A percentile compares a stretch with the other conserved stretches of the same genome.
These are phyloP conservation scores for Diaporthe sp. DNA, from an alignment of 2,329 filamentous ascomycete genomes.

Conservation along the genomic window DNA sequence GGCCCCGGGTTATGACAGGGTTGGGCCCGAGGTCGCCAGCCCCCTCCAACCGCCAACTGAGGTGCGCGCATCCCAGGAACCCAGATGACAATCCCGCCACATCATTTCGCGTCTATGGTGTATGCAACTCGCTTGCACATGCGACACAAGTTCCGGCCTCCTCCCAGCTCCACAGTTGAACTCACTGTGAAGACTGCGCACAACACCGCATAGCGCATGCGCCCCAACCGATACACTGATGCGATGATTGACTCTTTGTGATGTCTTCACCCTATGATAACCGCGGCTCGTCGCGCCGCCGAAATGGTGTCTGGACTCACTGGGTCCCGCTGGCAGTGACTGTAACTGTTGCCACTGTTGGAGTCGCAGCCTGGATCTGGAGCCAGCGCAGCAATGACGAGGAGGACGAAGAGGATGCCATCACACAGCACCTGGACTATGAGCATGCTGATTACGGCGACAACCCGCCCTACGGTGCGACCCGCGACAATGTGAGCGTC, in stretches of 20 bases:
- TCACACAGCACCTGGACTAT: slow-evolving; percentile 65
- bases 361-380: slow-evolving; percentile 93
- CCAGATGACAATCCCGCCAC: slow-evolving; percentile 24
- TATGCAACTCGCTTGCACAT: slow-evolving; percentile 11
- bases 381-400: slow-evolving; percentile 82
- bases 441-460: slow-evolving; percentile 62
- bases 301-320: slow-evolving; percentile 78
- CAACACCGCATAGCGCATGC: slow-evolving; percentile 10
- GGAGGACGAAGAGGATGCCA: slow-evolving; percentile 68
- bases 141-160: not conserved
- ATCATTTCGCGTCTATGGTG: slow-evolving; percentile 14
- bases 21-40: slow-evolving; percentile 20
- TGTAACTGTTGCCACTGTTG: slow-evolving; percentile 87
- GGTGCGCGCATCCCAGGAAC: slow-evolving; percentile 12
- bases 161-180: slow-evolving; percentile 6
- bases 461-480: slow-evolving; percentile 63
- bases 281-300: slow-evolving; percentile 68
- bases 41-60: slow-evolving; percentile 21
- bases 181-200: not conserved
- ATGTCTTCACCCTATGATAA: slow-evolving; percentile 76
- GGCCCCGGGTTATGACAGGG: not conserved
- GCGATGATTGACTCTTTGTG: slow-evolving; percentile 53
- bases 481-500: slow-evolving; percentile 49
- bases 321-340: slow-evolving; percentile 92
- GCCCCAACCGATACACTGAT: slow-evolving; percentile 38